Evolutionary conservation across 179 eudicot genomes (phyloP).

Genomic region (Vitellaria paradoxa): DNA sequence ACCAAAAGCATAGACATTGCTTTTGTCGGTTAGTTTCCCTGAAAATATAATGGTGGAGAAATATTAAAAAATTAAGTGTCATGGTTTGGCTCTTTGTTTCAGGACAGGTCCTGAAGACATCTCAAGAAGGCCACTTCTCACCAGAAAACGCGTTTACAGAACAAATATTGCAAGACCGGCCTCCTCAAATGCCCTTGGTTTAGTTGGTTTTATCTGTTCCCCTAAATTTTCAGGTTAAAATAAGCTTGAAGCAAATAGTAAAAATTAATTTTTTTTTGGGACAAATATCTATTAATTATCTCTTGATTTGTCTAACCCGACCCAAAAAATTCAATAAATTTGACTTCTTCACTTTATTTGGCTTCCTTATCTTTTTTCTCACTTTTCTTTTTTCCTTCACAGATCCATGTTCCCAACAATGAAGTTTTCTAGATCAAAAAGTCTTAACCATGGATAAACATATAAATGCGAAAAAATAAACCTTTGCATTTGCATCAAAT

Average conservation of each 20-base stretch:
- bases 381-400: neutral
- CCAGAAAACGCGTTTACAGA: too few relatives aligned
- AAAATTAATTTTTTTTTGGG: too few relatives aligned
- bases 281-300: too few relatives aligned
- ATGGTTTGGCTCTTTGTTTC: neutral
- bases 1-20: constrained; percentile 81
- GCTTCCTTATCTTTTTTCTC: too few relatives aligned
- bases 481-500: neutral
- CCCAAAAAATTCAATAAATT: too few relatives aligned
- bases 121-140: neutral
- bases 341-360: too few relatives aligned
- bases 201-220: too few relatives aligned
- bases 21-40: constrained; percentile 78
- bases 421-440: neutral
- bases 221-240: too few relatives aligned
- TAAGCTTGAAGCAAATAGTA: too few relatives aligned
- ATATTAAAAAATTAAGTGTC: neutral
- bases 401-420: neutral
- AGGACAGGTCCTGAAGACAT: neutral
- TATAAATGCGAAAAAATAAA: neutral
- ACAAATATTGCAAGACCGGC: too few relatives aligned
- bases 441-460: neutral
- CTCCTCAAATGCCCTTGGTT: too few relatives aligned
- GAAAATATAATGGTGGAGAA: constrained; percentile 1
- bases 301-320: too few relatives aligned